phyloP scores from a whole-genome alignment of 495 filamentous ascomycete genomes.

The Talaromyces stipitatus region DNA sequence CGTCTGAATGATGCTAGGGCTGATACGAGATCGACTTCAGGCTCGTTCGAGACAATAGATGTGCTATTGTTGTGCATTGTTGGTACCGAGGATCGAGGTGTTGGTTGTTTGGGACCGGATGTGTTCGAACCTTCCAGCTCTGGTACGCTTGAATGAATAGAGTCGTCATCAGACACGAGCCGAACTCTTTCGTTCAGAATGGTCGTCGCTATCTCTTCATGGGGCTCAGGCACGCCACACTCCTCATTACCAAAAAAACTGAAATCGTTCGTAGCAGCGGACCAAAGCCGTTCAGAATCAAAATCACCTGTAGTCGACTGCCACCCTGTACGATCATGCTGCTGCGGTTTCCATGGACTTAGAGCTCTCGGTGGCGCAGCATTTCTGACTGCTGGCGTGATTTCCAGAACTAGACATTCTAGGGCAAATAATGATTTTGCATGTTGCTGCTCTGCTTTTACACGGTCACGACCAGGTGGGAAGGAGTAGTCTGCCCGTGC shows the following conservation, averaged over 20 bases:
- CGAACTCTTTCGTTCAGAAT: constrained; percentile 37
- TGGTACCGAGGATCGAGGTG: not conserved
- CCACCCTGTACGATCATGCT: constrained; percentile 24
- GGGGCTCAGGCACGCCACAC: constrained; percentile 34
- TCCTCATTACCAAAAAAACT: constrained; percentile 60
- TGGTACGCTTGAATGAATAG: constrained; percentile 12
- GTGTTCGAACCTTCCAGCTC: constrained; percentile 5
- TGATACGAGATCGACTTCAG: constrained; percentile 37
- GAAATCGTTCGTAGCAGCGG: constrained; percentile 52
- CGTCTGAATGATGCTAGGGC: constrained; percentile 42
- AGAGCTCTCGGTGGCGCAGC: constrained; percentile 9
- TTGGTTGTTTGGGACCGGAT: not conserved
- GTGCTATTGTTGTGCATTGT: no score
- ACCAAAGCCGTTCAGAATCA: constrained; percentile 54
- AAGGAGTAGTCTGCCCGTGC: constrained; percentile 43
- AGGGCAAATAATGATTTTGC: constrained; percentile 46
- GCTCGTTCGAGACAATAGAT: constrained; percentile 8
- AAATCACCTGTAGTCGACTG: constrained; percentile 55
- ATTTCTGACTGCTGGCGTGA: constrained; percentile 29
- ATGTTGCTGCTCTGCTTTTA: constrained; percentile 33
- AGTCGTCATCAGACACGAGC: constrained; percentile 26
- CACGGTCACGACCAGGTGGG: constrained; percentile 37
- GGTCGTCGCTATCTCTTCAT: constrained; percentile 31
- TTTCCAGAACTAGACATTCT: constrained; percentile 49
- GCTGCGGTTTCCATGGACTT: constrained; percentile 31